phyloP scores from a whole-genome alignment of 257 asterid species.

The Marsdenia floribunda region DNA sequence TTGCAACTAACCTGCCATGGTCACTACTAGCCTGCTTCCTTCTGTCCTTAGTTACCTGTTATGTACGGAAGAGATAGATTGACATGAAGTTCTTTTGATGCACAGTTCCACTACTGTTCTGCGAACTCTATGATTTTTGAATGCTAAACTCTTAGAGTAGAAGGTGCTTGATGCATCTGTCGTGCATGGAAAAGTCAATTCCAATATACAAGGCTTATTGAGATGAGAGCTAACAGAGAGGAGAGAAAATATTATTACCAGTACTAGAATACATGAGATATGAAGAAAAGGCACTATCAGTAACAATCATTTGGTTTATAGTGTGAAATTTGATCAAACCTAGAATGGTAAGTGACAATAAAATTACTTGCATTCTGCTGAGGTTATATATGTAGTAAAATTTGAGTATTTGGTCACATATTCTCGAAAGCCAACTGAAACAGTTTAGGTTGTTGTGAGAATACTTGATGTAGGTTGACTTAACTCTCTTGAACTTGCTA shows the following conservation, averaged over 20 bases:
- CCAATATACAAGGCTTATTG: neutral
- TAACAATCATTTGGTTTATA: neutral
- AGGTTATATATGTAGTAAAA: neutral
- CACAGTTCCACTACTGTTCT: neutral
- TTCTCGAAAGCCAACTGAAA: neutral
- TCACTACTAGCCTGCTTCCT: neutral
- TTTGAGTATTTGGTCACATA: neutral
- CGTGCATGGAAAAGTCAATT: neutral
- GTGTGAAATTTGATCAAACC: neutral
- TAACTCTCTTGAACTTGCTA: neutral
- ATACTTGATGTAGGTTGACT: neutral
- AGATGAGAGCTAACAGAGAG: neutral
- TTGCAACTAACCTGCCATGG: neutral
- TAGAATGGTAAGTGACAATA: neutral
- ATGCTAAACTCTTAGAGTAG: neutral
- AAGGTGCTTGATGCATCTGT: neutral
- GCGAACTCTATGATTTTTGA: neutral
- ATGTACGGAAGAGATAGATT: neutral
- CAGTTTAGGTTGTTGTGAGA: neutral
- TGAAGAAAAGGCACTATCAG: neutral
- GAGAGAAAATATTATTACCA: neutral
- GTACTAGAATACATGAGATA: neutral
- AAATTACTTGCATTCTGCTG: neutral
- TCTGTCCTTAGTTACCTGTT: neutral
- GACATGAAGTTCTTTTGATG: neutral